Conservation (phyloP, 805 yeast genomes). For the Metschnikowia dekortorum region DNA sequence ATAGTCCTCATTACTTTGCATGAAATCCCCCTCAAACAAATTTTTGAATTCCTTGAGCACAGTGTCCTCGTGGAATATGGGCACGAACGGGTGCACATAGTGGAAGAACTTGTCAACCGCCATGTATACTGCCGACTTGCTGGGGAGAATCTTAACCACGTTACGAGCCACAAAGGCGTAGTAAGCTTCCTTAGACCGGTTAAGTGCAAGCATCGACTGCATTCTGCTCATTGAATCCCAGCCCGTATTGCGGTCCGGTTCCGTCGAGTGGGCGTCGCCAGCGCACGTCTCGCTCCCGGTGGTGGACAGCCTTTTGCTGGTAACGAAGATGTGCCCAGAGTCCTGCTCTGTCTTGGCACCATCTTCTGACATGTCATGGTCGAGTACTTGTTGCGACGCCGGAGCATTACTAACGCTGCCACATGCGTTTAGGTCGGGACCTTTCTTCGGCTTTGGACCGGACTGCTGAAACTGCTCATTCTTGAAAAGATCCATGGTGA, state of each 20-base stretch:
- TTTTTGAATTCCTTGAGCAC: slow-evolving; percentile 23
- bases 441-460: slow-evolving; percentile 16
- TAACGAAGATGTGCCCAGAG: slow-evolving; percentile 14
- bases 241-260: slow-evolving; percentile 7
- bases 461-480: slow-evolving; percentile 33
- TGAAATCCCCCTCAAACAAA: slow-evolving; percentile 14
- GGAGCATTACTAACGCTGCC: not conserved
- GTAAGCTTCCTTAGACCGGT: slow-evolving; percentile 21
- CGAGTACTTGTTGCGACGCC: not conserved
- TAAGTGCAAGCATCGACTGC: slow-evolving; percentile 19
- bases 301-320: slow-evolving; percentile 29
- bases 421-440: not conserved
- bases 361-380: not conserved
- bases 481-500: slow-evolving; percentile 28
- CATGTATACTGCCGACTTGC: slow-evolving; percentile 20
- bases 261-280: not conserved
- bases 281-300: slow-evolving; percentile 20
- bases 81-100: slow-evolving; percentile 38
- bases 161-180: slow-evolving; percentile 26
- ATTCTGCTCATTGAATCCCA: slow-evolving; percentile 11
- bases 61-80: slow-evolving; percentile 29
- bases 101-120: slow-evolving; percentile 32
- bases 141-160: slow-evolving; percentile 29
- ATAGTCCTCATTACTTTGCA: slow-evolving; percentile 15
- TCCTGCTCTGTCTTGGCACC: slow-evolving; percentile 7